Evolutionary conservation across 2,329 filamentous ascomycete species (phyloP).

Genomic region (Verticillium isaacii): DNA sequence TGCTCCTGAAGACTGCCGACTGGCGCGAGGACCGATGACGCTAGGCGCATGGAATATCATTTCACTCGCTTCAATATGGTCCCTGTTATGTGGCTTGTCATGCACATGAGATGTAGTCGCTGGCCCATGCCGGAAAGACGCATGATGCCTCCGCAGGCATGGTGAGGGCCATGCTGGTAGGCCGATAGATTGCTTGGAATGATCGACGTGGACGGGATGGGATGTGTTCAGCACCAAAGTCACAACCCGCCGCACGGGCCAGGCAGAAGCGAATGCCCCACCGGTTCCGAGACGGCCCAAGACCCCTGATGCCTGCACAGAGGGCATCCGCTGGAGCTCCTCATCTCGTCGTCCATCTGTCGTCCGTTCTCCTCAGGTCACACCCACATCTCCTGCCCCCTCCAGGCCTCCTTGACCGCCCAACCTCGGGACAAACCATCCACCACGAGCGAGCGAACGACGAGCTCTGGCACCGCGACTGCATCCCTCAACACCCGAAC

Average conservation of each 20-base stretch:
- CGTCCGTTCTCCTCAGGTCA: background rate
- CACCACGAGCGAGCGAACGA: background rate
- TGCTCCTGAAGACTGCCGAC: too few relatives aligned
- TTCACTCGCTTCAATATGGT: too few relatives aligned
- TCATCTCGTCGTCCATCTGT: background rate
- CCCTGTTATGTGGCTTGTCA: too few relatives aligned
- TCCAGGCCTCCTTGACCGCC: background rate
- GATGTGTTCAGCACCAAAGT: too few relatives aligned
- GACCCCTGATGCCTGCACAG: background rate
- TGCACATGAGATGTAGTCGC: too few relatives aligned
- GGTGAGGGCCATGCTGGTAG: too few relatives aligned
- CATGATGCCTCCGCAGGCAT: too few relatives aligned
- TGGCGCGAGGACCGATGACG: too few relatives aligned
- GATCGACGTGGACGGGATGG: too few relatives aligned
- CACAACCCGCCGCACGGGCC: background rate
- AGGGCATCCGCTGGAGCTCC: background rate
- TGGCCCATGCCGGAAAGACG: too few relatives aligned
- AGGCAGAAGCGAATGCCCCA: background rate
- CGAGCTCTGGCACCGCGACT: background rate
- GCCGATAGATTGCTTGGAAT: too few relatives aligned
- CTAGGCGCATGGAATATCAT: too few relatives aligned
- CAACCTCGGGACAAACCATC: background rate
- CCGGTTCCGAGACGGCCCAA: background rate
- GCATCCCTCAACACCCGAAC: background rate
- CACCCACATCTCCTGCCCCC: background rate